phyloP scores from a whole-genome alignment of 169 alveolate species.

The Plasmodium chabaudi region DNA sequence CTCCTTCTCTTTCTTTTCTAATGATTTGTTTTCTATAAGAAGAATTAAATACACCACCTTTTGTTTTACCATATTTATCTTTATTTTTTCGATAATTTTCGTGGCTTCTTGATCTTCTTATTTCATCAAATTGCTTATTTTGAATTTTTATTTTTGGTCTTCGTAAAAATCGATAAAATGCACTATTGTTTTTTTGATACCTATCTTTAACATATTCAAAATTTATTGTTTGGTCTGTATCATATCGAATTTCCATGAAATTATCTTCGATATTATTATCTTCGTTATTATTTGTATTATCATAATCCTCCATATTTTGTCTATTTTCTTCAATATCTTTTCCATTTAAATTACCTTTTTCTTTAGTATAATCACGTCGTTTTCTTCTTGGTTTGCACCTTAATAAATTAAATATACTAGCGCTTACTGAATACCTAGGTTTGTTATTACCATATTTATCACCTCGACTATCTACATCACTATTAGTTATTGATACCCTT shows the following conservation, averaged over 20 bases:
- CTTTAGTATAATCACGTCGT: background rate
- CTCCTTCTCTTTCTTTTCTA: slow-evolving; percentile 87
- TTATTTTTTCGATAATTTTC: slow-evolving; percentile 57
- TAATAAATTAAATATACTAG: slow-evolving; percentile 2
- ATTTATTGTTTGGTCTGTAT: slow-evolving; percentile 71
- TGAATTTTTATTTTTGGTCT: slow-evolving; percentile 28
- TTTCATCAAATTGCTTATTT: slow-evolving; percentile 41
- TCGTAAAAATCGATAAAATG: slow-evolving; percentile 67
- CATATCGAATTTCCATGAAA: slow-evolving; percentile 27
- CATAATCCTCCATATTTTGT: background rate
- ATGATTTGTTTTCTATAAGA: slow-evolving; percentile 69
- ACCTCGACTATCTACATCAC: slow-evolving; percentile 22
- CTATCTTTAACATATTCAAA: slow-evolving; percentile 47
- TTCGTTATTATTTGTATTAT: background rate
- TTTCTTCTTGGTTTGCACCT: background rate
- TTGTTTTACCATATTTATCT: slow-evolving; percentile 7
- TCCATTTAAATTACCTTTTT: background rate
- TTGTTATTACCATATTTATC: slow-evolving; percentile 9
- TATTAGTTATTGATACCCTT: slow-evolving; percentile 21
- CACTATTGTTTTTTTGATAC: slow-evolving; percentile 33
- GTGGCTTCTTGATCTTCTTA: slow-evolving; percentile 74
- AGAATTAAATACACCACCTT: slow-evolving; percentile 32
- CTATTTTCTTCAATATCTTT: background rate
- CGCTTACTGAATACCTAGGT: background rate
- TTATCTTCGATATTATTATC: slow-evolving; percentile 46